Percentiles rank a stretch among this genome's conserved stretches.
Conservation (phyloP, 352 stramenopile genomes). For the Phytophthora hybrid region DNA sequence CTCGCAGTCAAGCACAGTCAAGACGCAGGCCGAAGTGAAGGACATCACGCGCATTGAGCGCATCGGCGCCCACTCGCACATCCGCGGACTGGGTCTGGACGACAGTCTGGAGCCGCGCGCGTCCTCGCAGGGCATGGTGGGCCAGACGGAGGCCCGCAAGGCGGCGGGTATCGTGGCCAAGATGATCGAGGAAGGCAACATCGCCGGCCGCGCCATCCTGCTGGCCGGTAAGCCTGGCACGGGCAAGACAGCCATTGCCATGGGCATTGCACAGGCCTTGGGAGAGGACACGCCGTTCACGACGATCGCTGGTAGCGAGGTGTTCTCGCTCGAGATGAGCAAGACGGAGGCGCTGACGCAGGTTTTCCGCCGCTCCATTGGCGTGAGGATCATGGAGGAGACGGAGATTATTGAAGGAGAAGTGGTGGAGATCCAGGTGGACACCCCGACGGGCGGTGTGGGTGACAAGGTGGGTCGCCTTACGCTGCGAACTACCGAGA, state of each 20-base stretch:
- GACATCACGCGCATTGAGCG: slow-evolving; percentile 98
- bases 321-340: slow-evolving; percentile 99
- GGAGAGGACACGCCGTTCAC: slow-evolving; percentile 99
- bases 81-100: slow-evolving; percentile 97
- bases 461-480: slow-evolving; percentile 92
- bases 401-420: slow-evolving; percentile 99
- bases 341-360: slow-evolving; percentile 99
- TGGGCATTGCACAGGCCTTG: slow-evolving; percentile 98
- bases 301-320: slow-evolving; percentile 97
- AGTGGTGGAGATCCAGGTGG: slow-evolving; percentile 99
- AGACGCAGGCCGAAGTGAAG: slow-evolving; percentile 92
- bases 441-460: slow-evolving; percentile 81
- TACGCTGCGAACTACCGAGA: slow-evolving; percentile 99
- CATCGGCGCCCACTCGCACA: slow-evolving; percentile 99
- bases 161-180: slow-evolving; percentile 96
- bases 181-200: slow-evolving; percentile 99
- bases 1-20: slow-evolving; percentile 65
- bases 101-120: slow-evolving; percentile 96
- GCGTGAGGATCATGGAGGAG: slow-evolving; percentile 99
- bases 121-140: slow-evolving; percentile 97
- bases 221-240: slow-evolving; percentile 97
- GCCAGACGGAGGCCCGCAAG: slow-evolving; percentile 94
- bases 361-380: slow-evolving; percentile 97
- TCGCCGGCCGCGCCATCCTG: slow-evolving; percentile 96
- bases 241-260: slow-evolving; percentile 98